Base-by-base conservation (phyloP, 306 rosid species). In the Lagenaria siceraria region DNA sequence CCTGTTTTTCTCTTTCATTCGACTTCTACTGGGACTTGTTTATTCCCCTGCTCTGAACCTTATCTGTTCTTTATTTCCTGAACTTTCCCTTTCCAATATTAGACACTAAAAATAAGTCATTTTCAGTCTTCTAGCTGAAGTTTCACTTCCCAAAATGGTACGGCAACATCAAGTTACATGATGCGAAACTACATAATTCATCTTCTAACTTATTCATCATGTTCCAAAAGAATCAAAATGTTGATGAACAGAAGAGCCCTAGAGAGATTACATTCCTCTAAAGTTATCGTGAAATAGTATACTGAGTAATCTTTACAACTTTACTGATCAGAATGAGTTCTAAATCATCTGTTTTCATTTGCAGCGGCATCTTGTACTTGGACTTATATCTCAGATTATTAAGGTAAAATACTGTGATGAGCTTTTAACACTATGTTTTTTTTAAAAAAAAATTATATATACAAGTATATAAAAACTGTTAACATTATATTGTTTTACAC, bases 301-400 rank as follows among this genome's bases (percentile, higher is more conserved):
- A 31, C 62, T 6, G 9, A 25, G 46, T 74, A 74, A 49, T 52
- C 46, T 74, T 31, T 27, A 33, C 48, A 52, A 74, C 49, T 53
- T 74, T 29, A 29, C 64, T 52, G 43, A 27, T 79, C 64, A 22
- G 54, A 58, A 6, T 70, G 13, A 29, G 22, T 61, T 79, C 52
- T 60, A 51, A 40, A 19, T 38, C 54, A 59, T 9, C 35, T 74
- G 77, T 60, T 78, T 86, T 52, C 54, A 62, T 70, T 86, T 88
- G 80, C 99, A 95, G 99, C 96, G 99, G 65, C 99, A 95, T 87
- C 92, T 95, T 66, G 97, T 95, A 51, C 93, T 95, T 46, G 99
- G 99, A 68, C 61, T 95, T 88, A 95, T 95, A 80, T 92, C 99
- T 65, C 99, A 95, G 81, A 92, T 95, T 49, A 95, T 95, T 58